These are phyloP conservation scores for Curvularia hawaiiensis DNA, from an alignment of 2,329 filamentous ascomycete species.

Conservation along the genomic window DNA sequence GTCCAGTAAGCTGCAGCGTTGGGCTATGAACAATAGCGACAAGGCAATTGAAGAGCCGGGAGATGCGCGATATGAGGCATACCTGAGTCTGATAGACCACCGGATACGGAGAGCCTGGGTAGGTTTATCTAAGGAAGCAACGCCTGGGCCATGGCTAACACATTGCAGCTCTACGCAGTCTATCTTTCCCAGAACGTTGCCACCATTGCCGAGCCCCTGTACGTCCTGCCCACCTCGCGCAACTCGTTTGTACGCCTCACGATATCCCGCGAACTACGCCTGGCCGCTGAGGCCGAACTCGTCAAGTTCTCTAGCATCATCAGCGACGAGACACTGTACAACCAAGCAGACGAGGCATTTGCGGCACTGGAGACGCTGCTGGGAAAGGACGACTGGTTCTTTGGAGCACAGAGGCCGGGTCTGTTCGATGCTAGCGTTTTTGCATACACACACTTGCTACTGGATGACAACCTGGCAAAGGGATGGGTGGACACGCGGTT, in stretches of 20 bases:
- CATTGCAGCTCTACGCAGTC: slow-evolving; percentile 70
- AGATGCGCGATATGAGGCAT: slow-evolving; percentile 70
- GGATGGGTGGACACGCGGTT: slow-evolving; percentile 69
- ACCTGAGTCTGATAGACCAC: slow-evolving; percentile 76
- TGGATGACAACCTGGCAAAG: slow-evolving; percentile 63
- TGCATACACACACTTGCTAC: slow-evolving; percentile 82
- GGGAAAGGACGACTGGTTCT: slow-evolving; percentile 66
- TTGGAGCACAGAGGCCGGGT: slow-evolving; percentile 62
- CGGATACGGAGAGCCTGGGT: slow-evolving; percentile 87
- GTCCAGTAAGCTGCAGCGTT: slow-evolving; percentile 71
- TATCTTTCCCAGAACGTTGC: slow-evolving; percentile 77
- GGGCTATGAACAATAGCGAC: slow-evolving; percentile 58
- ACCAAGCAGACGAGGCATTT: slow-evolving; percentile 66
- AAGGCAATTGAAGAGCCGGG: slow-evolving; percentile 51
- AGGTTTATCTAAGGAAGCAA: slow-evolving; percentile 15
- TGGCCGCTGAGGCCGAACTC: slow-evolving; percentile 76
- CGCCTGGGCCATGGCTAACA: background rate
- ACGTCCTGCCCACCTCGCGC: slow-evolving; percentile 67
- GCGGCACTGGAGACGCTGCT: slow-evolving; percentile 65
- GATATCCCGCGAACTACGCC: slow-evolving; percentile 69
- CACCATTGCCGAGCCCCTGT: slow-evolving; percentile 70
- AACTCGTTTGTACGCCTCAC: slow-evolving; percentile 67
- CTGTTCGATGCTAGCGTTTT: slow-evolving; percentile 90
- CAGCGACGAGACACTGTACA: slow-evolving; percentile 62
- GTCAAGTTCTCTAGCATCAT: slow-evolving; percentile 66